Evolutionary conservation across 2,329 filamentous ascomycete genomes (phyloP), one percentile per base, ranked within the genome.

Genomic region (Penicillium sp.): DNA sequence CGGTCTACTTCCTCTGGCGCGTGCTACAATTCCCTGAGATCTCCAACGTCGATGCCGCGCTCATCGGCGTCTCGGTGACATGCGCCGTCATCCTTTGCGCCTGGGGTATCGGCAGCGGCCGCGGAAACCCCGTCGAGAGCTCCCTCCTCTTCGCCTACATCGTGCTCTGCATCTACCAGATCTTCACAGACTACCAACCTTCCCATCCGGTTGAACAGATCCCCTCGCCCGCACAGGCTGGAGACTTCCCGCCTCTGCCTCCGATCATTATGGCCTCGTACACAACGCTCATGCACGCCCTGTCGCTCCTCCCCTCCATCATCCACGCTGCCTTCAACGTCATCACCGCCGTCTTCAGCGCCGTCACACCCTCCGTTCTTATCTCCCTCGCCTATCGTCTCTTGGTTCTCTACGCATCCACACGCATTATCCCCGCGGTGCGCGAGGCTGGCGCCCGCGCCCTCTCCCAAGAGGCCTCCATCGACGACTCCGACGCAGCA

Each of bases 221-320:
- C 14, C 77, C 79, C 44, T 76, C 77, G 14, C 76, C 82, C 13
- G 70, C 83, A 13, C 89, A 95, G 55, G 68, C 74, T 5, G 70
- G 77, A 56, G 92, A 96, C 24, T 94, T 97, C 58, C 94, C 94
- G 38, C 94, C 94, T n/a, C 81, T 99, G 42, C 94, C 94, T 13
- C 94, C 94, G 1, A 92, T 97, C 61, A 93, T 99, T 73, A 97
- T 97, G 93, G 94, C 93, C 5, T 97, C 92, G 6, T 97, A 97
- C 75, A 93, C 92, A 24, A 97, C 93, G 0, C 79, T 97, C 42
- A 80, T 97, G 44, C 90, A 95, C 64, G 84, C 92, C 44, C 79
- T 97, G 36, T 89, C 90, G 52, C 88, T 87, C 4, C 80, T 96
- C n/a, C 93, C 91, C 2, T 88, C 84, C 3, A 92, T 90, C 27